Conservation (phyloP, 1,139 yeast species). For the Candida sp. region DNA sequence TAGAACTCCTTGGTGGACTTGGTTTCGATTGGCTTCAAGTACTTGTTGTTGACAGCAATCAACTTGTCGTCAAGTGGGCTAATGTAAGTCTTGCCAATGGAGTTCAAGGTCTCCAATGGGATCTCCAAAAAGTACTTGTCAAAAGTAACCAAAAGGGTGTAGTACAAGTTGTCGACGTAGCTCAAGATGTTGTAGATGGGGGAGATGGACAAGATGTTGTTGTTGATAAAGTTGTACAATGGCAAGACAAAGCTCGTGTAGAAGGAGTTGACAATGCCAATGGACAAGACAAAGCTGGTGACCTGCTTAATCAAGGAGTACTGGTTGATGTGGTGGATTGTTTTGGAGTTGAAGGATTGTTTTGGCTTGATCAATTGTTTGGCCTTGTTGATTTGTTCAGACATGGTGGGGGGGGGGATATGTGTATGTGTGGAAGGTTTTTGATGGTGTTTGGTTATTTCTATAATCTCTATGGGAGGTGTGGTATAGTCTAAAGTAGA, state of each 20-base stretch:
- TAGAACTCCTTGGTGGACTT: slow-evolving; percentile 16
- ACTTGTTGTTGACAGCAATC: slow-evolving; percentile 14
- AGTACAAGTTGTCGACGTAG: slow-evolving; percentile 25
- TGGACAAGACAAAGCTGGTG: slow-evolving; percentile 28
- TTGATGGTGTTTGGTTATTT: not conserved
- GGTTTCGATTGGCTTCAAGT: slow-evolving; percentile 14
- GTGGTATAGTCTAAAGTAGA: not conserved
- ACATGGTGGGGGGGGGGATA: slow-evolving; percentile 7
- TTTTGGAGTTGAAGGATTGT: slow-evolving; percentile 32
- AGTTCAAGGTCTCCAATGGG: slow-evolving; percentile 10
- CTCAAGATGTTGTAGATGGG: slow-evolving; percentile 27
- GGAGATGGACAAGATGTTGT: slow-evolving; percentile 26
- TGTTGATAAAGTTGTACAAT: slow-evolving; percentile 20
- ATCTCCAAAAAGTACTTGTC: slow-evolving; percentile 14
- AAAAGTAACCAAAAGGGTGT: slow-evolving; percentile 8
- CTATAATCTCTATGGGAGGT: not conserved
- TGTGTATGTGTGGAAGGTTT: not conserved
- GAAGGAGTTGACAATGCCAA: slow-evolving; percentile 24
- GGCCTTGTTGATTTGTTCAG: slow-evolving; percentile 13
- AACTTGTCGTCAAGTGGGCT: slow-evolving; percentile 13
- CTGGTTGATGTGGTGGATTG: slow-evolving; percentile 36
- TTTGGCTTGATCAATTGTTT: slow-evolving; percentile 10
- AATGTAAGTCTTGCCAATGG: slow-evolving; percentile 11
- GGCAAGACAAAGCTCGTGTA: slow-evolving; percentile 24
- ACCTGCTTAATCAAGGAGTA: slow-evolving; percentile 33